Conservation (phyloP, 352 stramenopile genomes). For the Blastocystis sp. region DNA sequence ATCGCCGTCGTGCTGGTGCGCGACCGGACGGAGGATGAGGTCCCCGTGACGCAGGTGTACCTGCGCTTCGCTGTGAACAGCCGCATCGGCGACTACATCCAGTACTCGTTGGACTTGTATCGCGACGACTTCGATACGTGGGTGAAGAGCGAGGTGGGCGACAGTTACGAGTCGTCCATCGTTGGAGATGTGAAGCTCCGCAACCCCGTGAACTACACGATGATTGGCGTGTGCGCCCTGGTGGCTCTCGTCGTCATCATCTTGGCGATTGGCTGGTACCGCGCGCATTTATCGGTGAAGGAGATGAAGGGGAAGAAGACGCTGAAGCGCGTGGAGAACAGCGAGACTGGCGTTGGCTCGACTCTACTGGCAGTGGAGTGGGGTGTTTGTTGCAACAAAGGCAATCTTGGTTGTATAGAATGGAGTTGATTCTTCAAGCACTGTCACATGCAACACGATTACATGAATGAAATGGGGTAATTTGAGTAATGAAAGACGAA, state of each 20-base stretch:
- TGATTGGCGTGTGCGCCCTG: not conserved
- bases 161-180: not conserved
- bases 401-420: not conserved
- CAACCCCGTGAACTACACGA: not conserved
- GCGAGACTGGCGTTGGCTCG: not conserved
- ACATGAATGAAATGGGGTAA: too few relatives aligned
- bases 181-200: conserved; percentile 21
- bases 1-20: not conserved
- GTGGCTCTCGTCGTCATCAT: not conserved
- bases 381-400: conserved; percentile 23
- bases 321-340: not conserved
- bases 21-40: not conserved
- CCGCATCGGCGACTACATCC: conserved; percentile 13
- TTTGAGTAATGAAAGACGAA: too few relatives aligned
- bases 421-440: not conserved
- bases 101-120: not conserved
- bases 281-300: not conserved
- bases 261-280: not conserved
- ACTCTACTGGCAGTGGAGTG: not conserved
- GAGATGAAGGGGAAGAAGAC: not conserved
- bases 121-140: not conserved
- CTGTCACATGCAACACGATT: not conserved
- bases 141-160: not conserved
- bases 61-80: conserved; percentile 5
- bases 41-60: not conserved